Percentiles rank a stretch among this genome's conserved stretches.
Evolutionary conservation across 2,329 filamentous ascomycete species (phyloP).

Genomic region (Aspergillus neoniger): DNA sequence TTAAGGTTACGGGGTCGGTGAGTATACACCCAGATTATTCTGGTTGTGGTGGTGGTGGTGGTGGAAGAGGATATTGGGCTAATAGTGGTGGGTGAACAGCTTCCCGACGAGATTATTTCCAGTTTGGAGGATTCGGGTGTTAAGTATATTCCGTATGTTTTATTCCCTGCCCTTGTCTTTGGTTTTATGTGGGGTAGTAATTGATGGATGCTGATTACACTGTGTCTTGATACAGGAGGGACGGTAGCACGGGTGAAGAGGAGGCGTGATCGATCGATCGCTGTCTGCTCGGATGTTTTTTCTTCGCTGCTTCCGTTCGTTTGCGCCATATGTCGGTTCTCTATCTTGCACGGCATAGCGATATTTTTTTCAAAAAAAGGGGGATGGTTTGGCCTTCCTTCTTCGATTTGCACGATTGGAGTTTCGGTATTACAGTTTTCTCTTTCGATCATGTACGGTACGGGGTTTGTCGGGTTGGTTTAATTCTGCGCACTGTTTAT

Average conservation of each 20-base stretch:
- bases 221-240: conserved; percentile 34
- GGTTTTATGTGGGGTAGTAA: background rate
- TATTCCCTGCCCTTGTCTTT: background rate
- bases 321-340: background rate
- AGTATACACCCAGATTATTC: conserved; percentile 28
- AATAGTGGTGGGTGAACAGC: conserved; percentile 29
- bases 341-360: background rate
- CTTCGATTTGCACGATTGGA: conserved; percentile 2
- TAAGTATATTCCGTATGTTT: conserved; percentile 60
- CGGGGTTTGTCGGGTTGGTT: background rate
- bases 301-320: background rate
- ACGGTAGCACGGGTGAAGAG: conserved; percentile 51
- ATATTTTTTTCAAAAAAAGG: background rate
- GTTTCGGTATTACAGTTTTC: background rate
- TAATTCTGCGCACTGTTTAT: background rate
- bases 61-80: background rate
- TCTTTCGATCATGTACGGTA: conserved; percentile 1
- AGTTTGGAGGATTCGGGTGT: conserved; percentile 61
- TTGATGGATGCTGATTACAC: conserved; percentile 12
- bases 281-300: background rate
- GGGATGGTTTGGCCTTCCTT: background rate
- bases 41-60: background rate
- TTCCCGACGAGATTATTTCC: conserved; percentile 60
- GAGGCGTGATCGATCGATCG: conserved; percentile 32
- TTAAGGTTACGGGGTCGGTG: conserved; percentile 84